Evolutionary conservation across 345 rosid genomes (phyloP).

Genomic region (Salix koriyanagi): DNA sequence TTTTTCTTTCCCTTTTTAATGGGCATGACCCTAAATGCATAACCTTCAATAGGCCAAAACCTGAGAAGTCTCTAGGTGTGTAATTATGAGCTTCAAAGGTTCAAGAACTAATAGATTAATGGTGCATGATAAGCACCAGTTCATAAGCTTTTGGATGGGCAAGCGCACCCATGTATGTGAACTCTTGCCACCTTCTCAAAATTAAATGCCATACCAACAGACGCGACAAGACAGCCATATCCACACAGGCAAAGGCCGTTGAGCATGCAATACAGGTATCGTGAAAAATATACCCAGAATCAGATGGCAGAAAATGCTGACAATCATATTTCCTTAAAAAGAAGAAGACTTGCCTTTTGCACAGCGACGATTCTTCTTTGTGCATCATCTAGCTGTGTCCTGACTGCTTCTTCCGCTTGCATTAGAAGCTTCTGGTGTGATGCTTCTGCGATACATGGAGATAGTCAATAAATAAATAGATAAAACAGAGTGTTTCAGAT

Average conservation of each 20-base stretch:
- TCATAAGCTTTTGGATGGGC: constrained; percentile 2
- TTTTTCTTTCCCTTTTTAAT: neutral
- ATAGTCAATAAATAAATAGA: neutral
- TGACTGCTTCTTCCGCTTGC: constrained; percentile 60
- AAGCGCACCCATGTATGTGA: neutral
- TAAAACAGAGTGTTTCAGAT: neutral
- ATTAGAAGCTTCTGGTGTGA: constrained; percentile 62
- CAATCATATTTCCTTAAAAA: neutral
- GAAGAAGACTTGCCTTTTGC: constrained; percentile 55
- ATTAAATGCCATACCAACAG: neutral
- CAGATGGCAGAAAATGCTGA: neutral
- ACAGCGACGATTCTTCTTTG: constrained; percentile 53
- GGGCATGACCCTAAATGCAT: neutral
- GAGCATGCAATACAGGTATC: no score
- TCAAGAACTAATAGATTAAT: neutral
- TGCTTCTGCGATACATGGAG: constrained; percentile 45
- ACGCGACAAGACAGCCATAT: neutral
- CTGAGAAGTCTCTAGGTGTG: neutral
- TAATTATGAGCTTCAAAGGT: neutral
- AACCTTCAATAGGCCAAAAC: neutral
- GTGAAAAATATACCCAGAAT: neutral
- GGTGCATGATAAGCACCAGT: neutral
- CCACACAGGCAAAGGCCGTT: no score
- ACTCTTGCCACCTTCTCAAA: neutral
- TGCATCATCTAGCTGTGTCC: constrained; percentile 56